A percentile compares a stretch with the other conserved stretches of the same genome.
These are phyloP conservation scores for Backusella westeae DNA, from an alignment of 192 early-diverging fungal species.

Conservation along the genomic window DNA sequence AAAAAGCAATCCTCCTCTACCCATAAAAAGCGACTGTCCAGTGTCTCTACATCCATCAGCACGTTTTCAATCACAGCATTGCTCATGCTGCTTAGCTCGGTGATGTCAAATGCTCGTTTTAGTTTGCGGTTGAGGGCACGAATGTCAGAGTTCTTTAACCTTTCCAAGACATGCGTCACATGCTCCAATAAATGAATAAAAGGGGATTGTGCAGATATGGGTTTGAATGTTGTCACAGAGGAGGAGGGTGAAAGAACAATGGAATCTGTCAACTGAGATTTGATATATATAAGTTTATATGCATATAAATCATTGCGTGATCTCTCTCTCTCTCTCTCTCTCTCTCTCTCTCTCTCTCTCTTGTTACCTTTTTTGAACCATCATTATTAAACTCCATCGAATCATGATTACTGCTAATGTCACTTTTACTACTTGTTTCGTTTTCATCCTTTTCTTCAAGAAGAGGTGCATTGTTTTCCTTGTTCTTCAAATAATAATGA, in stretches of 20 bases:
- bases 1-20: slow-evolving; percentile 33
- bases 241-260: background rate
- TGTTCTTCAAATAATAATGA: slow-evolving; percentile 21
- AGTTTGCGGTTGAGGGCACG: slow-evolving; percentile 48
- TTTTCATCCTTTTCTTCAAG: background rate
- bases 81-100: slow-evolving; percentile 51
- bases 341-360: too few species aligned
- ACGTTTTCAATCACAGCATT: slow-evolving; percentile 61
- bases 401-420: background rate
- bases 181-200: slow-evolving; percentile 43
- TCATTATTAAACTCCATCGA: background rate
- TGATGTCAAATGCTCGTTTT: slow-evolving; percentile 54
- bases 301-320: background rate
- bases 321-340: background rate
- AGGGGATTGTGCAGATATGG: slow-evolving; percentile 16
- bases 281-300: background rate
- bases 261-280: background rate
- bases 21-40: slow-evolving; percentile 49
- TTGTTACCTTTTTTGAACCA: background rate
- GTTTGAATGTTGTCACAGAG: slow-evolving; percentile 4
- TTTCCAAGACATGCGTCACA: slow-evolving; percentile 38
- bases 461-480: background rate
- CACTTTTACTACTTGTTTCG: background rate
- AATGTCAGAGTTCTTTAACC: slow-evolving; percentile 49
- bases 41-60: slow-evolving; percentile 43